Conservation (phyloP, 257 asterid genomes). For the Nicotiana attenuata region DNA sequence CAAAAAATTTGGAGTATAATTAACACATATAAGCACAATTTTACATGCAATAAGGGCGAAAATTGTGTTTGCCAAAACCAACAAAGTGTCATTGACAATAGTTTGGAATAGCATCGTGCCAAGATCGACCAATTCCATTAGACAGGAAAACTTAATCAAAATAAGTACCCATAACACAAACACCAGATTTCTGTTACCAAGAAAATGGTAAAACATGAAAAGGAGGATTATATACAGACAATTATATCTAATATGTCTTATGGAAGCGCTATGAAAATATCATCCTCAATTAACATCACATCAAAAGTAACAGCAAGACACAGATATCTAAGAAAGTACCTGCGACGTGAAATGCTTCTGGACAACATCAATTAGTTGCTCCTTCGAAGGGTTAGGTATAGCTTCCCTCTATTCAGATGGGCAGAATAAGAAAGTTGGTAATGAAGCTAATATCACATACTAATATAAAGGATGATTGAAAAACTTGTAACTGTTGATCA, state of each 20-base stretch:
- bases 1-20: neutral
- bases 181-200: neutral
- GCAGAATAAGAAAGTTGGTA: neutral
- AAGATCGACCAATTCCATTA: neutral
- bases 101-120: neutral
- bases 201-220: neutral
- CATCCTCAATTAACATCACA: neutral
- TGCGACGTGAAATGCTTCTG: conserved; percentile 89
- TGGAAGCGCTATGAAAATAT: neutral
- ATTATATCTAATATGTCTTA: neutral
- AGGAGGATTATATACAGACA: neutral
- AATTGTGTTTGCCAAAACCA: neutral
- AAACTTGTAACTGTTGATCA: neutral
- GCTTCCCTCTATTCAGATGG: conserved; percentile 48
- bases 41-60: neutral
- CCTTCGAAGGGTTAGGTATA: conserved; percentile 72
- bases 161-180: neutral
- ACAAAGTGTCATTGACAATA: neutral
- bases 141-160: neutral
- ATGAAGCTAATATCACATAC: neutral
- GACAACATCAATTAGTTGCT: conserved; percentile 83
- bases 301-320: neutral
- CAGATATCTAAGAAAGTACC: conserved; percentile 29
- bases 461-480: neutral
- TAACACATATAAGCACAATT: neutral